phyloP scores from a whole-genome alignment of 345 rosid species.

The Eucalyptus coolabah region DNA sequence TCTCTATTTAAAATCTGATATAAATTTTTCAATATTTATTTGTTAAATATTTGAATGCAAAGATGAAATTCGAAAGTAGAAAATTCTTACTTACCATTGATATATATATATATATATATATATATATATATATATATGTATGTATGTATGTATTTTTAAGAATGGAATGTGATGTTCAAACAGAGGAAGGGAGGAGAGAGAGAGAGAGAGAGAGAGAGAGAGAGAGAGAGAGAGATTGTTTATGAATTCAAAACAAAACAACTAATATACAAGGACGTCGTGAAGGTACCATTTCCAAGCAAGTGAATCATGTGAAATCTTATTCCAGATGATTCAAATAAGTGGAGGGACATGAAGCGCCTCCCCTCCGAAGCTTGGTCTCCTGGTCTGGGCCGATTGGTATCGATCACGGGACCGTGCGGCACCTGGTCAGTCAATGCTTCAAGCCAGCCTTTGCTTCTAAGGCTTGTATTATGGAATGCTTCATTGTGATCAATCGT shows the following conservation, averaged over 20 bases:
- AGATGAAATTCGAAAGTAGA: not conserved
- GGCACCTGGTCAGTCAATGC: not conserved
- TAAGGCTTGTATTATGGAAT: not conserved
- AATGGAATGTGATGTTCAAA: too few relatives aligned
- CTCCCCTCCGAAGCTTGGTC: not conserved
- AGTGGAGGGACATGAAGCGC: not conserved
- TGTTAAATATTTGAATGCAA: not conserved
- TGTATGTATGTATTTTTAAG: too few relatives aligned
- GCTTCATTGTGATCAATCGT: not conserved
- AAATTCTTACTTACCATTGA: too few relatives aligned
- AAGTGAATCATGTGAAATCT: not conserved
- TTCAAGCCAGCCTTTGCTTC: not conserved
- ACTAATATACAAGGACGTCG: not conserved
- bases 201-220: too few relatives aligned
- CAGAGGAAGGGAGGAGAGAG: too few relatives aligned
- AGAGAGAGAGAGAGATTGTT: too few relatives aligned
- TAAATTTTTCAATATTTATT: not conserved
- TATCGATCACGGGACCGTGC: not conserved
- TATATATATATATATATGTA: too few relatives aligned
- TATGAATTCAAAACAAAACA: too few relatives aligned
- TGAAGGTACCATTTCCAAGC: too few relatives aligned
- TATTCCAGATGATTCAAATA: not conserved
- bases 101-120: too few relatives aligned
- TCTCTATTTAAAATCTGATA: not conserved
- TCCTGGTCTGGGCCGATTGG: not conserved